phyloP scores from a whole-genome alignment of 352 stramenopile genomes.

The Phytophthora uliginosa region DNA sequence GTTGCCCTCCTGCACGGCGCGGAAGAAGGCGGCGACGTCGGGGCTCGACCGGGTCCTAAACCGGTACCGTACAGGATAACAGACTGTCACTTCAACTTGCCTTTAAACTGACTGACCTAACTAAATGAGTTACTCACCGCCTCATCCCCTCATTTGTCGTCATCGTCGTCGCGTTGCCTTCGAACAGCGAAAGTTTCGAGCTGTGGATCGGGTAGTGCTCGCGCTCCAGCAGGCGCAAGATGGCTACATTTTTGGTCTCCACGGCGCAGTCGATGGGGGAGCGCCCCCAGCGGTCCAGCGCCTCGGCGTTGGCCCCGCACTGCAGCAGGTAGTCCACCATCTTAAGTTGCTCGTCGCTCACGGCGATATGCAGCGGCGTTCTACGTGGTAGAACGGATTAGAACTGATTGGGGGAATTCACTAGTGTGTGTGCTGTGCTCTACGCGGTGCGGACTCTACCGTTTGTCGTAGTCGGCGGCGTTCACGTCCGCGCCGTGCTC shows the following conservation, averaged over 20 bases:
- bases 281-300: conserved; percentile 74
- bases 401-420: background rate
- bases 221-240: conserved; percentile 61
- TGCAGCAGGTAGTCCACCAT: conserved; percentile 74
- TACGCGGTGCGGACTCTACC: conserved; percentile 37
- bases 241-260: conserved; percentile 56
- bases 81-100: conserved; percentile 13
- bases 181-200: conserved; percentile 30
- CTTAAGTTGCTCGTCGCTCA: conserved; percentile 67
- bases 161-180: conserved; percentile 4
- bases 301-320: conserved; percentile 59
- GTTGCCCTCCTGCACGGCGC: conserved; percentile 68
- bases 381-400: conserved; percentile 28
- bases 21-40: conserved; percentile 64
- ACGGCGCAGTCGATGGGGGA: conserved; percentile 78
- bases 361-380: conserved; percentile 82
- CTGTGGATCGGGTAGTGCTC: conserved; percentile 34
- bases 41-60: conserved; percentile 43
- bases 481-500: conserved; percentile 80
- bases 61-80: conserved; percentile 2
- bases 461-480: conserved; percentile 79
- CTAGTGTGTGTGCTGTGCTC: background rate
- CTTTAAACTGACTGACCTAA: background rate
- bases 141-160: conserved; percentile 15
- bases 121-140: conserved; percentile 17